These are phyloP conservation scores for Aspergillus sp. DNA, from an alignment of 2,329 filamentous ascomycete species.

Conservation along the genomic window DNA sequence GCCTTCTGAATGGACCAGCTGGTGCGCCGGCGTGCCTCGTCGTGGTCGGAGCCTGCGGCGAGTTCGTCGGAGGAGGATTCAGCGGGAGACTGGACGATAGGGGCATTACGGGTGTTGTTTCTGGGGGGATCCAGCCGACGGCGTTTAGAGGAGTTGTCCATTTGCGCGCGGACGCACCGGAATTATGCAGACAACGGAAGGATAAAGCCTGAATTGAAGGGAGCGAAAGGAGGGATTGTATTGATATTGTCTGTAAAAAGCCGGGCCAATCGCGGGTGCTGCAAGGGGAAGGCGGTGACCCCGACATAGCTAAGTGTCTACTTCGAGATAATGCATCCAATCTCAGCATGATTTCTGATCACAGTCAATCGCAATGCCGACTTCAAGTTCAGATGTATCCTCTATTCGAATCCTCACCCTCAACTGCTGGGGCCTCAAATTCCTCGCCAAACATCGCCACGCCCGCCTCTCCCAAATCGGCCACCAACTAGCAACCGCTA, in stretches of 20 bases:
- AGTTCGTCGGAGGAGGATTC: constrained; percentile 38
- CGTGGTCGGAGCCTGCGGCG: constrained; percentile 28
- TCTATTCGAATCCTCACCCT: constrained; percentile 72
- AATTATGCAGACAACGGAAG: constrained; percentile 1
- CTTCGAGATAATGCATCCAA: too few species aligned
- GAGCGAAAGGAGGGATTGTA: background rate
- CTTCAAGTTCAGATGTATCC: background rate
- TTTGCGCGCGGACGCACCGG: constrained; percentile 18
- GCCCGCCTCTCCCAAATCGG: constrained; percentile 80
- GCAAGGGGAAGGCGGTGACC: too few species aligned
- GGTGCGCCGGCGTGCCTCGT: constrained; percentile 29
- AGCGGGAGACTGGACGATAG: constrained; percentile 16
- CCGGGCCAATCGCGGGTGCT: too few species aligned
- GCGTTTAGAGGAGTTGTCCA: constrained; percentile 9
- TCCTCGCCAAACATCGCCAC: constrained; percentile 68
- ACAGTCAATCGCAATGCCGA: background rate
- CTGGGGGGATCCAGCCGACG: constrained; percentile 25
- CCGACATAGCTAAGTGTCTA: too few species aligned
- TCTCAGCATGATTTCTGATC: background rate
- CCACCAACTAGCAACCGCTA: constrained; percentile 61
- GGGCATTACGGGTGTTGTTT: constrained; percentile 6
- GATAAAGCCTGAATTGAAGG: constrained; percentile 2
- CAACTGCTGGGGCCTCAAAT: constrained; percentile 96
- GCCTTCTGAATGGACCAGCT: constrained; percentile 29
- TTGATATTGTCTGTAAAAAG: too few species aligned